Evolutionary conservation across 139 green algal species (phyloP).

Genomic region (Ettlia oleoabundans): DNA sequence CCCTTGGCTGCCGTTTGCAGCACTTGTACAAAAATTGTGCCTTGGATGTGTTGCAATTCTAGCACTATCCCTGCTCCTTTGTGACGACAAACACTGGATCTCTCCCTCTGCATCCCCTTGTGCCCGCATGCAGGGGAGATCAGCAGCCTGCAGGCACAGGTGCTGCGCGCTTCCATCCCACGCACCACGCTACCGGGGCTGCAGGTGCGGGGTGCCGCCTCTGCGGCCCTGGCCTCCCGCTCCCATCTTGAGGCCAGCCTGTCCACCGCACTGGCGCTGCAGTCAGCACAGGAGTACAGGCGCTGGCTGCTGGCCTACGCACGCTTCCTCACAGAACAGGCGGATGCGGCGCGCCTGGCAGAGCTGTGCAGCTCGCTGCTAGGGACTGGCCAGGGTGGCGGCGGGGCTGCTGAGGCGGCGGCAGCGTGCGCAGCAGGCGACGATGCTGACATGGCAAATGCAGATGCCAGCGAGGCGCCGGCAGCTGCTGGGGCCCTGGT

Average conservation of each 20-base stretch:
- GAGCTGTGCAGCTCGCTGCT: slow-evolving; percentile 70
- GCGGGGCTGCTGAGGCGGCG: no score
- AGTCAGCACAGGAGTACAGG: slow-evolving; percentile 57
- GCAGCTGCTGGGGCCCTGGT: background rate
- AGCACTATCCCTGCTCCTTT: no score
- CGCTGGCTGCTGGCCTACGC: slow-evolving; percentile 72
- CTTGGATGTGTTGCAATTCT: no score
- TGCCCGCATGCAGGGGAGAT: slow-evolving; percentile 51
- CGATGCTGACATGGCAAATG: background rate
- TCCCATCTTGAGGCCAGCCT: slow-evolving; percentile 67
- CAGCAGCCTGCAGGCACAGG: slow-evolving; percentile 47
- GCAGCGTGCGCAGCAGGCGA: no score
- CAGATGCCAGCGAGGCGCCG: background rate
- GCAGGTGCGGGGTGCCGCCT: background rate
- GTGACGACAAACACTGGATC: no score
- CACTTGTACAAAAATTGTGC: no score
- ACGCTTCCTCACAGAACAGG: slow-evolving; percentile 49
- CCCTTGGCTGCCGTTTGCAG: no score
- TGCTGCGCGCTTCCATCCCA: slow-evolving; percentile 1
- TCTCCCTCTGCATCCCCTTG: background rate
- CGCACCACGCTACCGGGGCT: background rate
- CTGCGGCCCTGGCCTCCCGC: slow-evolving; percentile 25
- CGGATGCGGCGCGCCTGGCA: slow-evolving; percentile 52
- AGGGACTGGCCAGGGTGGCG: slow-evolving; percentile 30
- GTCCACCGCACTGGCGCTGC: slow-evolving; percentile 59